These are phyloP conservation scores for Populus hybrid DNA, from an alignment of 441 rosid genomes.

Conservation along the genomic window DNA sequence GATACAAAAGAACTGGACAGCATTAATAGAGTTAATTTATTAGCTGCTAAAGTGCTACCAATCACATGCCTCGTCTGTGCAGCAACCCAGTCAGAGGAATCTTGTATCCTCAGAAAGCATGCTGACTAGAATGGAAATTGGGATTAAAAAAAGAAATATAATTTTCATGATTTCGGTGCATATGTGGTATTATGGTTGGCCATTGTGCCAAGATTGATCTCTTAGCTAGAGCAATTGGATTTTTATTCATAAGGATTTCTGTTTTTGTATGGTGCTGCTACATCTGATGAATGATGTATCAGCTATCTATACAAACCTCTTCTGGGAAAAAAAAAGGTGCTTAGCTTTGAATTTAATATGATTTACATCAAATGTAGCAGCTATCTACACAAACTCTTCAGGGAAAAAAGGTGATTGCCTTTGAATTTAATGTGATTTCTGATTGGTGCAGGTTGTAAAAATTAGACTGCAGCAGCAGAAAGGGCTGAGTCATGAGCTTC, in stretches of 20 bases:
- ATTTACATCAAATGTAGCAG: neutral
- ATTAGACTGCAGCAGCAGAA: conserved; percentile 89
- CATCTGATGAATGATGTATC: neutral
- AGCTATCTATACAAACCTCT: neutral
- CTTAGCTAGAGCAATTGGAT: neutral
- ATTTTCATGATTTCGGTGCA: neutral
- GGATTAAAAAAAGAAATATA: neutral
- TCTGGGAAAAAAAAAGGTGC: neutral
- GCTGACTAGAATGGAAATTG: conserved; percentile 1
- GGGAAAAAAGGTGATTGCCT: neutral
- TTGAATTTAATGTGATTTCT: conserved; percentile 16
- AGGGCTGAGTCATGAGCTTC: conserved; percentile 70
- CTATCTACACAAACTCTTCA: neutral
- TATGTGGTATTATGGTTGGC: neutral
- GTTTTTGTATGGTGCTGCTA: neutral
- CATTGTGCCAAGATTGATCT: neutral
- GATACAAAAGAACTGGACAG: neutral
- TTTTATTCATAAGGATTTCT: neutral
- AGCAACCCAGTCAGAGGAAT: neutral
- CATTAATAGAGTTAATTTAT: neutral
- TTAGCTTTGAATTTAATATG: neutral
- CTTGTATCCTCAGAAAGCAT: neutral
- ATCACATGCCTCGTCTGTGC: neutral
- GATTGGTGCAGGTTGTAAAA: conserved; percentile 74
- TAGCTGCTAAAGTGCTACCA: neutral